Evolutionary conservation across 2,329 filamentous ascomycete species (phyloP).

Genomic region (Thielaviopsis cerberus): DNA sequence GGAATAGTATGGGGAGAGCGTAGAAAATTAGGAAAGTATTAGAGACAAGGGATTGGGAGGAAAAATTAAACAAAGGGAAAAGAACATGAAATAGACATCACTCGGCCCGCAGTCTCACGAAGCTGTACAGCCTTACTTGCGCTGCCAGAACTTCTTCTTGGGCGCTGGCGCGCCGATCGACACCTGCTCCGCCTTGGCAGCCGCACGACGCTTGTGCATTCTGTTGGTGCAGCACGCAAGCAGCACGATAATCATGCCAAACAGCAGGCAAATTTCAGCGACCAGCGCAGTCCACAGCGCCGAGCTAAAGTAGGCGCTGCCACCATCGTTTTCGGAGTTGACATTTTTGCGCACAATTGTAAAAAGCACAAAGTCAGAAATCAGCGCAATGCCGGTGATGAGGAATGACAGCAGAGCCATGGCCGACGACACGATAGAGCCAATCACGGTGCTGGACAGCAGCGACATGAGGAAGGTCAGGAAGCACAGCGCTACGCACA

Average conservation of each 20-base stretch:
- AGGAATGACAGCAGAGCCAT: conserved; percentile 31
- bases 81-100: background rate
- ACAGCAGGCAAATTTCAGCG: conserved; percentile 33
- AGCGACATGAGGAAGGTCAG: conserved; percentile 38
- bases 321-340: conserved; percentile 25
- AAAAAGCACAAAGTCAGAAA: conserved; percentile 40
- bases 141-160: conserved; percentile 10
- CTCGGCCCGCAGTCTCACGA: no score
- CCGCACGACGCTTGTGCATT: conserved; percentile 19
- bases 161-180: background rate
- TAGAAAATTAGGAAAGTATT: background rate
- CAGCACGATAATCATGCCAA: conserved; percentile 39
- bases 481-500: conserved; percentile 38
- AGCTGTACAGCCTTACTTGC: no score
- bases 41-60: background rate
- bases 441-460: conserved; percentile 30
- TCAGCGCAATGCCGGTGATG: conserved; percentile 28
- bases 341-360: conserved; percentile 33
- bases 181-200: background rate
- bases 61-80: background rate
- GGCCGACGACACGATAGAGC: conserved; percentile 32
- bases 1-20: background rate
- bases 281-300: conserved; percentile 42
- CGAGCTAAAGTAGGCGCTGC: conserved; percentile 30
- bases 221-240: conserved; percentile 40